Base-by-base conservation (phyloP, 441 rosid species). In the Geranium incanum region DNA sequence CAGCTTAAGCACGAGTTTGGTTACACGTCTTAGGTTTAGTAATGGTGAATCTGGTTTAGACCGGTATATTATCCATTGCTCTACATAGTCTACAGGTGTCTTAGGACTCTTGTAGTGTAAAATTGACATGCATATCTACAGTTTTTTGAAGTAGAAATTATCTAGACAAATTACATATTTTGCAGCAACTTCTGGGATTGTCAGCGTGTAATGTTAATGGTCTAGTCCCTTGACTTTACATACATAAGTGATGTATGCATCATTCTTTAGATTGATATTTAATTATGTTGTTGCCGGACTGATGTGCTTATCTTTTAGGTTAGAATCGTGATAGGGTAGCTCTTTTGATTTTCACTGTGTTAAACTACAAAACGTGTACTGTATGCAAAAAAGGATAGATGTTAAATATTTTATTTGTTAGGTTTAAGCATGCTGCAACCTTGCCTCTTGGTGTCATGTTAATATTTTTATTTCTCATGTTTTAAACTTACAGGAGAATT, bases 401-500 rank as follows among this genome's bases (percentile, higher is more conserved):
- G 12, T 43, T 43, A 8, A 43, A 43, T 43, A 43, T 43, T 43
- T 43, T 43, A 12, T 43, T 28, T 43, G 50, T 12, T 7, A 43
- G 50, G 50, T 43, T 8, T 43, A 43, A 4, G 50, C 50, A 43
- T 57, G 63, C 8, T 57, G 21, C 63, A 15, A 18, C 8, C 23
- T 57, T 57, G 3, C 21, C 11, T 16, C 63, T 4, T 7, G 8
- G 9, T 19, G 23, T 57, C 21, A 16, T 57, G 39, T 23, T 37
- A 65, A 38, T 19, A 1, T 36, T 65, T 57, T 13, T 39, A 68
- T 52, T 39, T 67, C 15, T 52, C 16, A 57, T 36, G 52, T 16
- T 43, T 16, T 71, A 41, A 45, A 55, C 79, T 52, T 78, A 71
- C 86, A 95, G 99, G 99, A 75, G 99, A 93, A 72, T 78, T 95